phyloP scores from a whole-genome alignment of 2,329 filamentous ascomycete species.

The Capronia epimyces region DNA sequence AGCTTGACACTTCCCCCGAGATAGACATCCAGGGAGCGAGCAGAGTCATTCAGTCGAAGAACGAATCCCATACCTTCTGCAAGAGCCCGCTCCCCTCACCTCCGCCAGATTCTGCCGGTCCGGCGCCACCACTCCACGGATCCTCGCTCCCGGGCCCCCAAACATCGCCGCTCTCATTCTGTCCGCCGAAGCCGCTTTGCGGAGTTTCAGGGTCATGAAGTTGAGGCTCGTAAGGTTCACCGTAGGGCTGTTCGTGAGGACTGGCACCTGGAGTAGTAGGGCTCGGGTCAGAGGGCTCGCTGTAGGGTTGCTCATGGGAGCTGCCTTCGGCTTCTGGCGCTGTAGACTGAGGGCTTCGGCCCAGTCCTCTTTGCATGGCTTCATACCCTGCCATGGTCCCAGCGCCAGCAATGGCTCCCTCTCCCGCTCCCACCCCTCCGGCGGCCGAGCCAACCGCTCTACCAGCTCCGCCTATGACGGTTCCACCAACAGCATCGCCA shows the following conservation, averaged over 20 bases:
- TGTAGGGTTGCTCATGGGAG: slow-evolving; percentile 8
- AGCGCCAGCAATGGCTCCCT: slow-evolving; percentile 47
- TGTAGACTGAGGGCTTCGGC: slow-evolving; percentile 30
- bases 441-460: slow-evolving; percentile 29
- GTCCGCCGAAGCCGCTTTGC: slow-evolving; percentile 24
- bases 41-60: slow-evolving; percentile 8
- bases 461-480: slow-evolving; percentile 37
- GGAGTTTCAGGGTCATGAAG: slow-evolving; percentile 31
- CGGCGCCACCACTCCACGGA: slow-evolving; percentile 30
- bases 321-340: neutral
- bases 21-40: no score
- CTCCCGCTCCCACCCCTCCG: slow-evolving; percentile 32
- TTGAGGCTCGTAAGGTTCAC: slow-evolving; percentile 28
- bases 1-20: neutral
- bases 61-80: slow-evolving; percentile 28
- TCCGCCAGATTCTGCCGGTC: slow-evolving; percentile 28
- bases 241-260: slow-evolving; percentile 10
- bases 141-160: slow-evolving; percentile 34
- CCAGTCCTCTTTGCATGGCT: slow-evolving; percentile 53
- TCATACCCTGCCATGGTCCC: slow-evolving; percentile 60
- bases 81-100: slow-evolving; percentile 32
- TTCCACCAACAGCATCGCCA: slow-evolving; percentile 36
- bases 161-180: slow-evolving; percentile 31
- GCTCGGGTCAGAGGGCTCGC: slow-evolving; percentile 25
- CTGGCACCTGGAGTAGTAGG: slow-evolving; percentile 3